Percentiles rank a stretch among this genome's conserved stretches.
phyloP scores from a whole-genome alignment of 1,284 basidiomycete species.

The Ganoderma multipileum region DNA sequence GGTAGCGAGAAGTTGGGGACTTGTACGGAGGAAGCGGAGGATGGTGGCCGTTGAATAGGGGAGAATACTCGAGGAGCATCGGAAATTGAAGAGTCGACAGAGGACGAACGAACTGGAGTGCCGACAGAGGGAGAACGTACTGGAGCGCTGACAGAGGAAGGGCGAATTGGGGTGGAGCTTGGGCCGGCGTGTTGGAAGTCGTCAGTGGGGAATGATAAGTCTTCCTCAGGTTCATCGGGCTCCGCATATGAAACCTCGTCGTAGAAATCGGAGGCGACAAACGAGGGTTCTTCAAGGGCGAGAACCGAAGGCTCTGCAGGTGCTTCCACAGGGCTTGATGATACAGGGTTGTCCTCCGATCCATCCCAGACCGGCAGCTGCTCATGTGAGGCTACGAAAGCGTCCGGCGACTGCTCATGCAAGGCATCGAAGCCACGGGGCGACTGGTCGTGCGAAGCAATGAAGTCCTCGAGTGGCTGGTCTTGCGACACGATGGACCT shows the following conservation, averaged over 20 bases:
- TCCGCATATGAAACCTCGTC: constrained; percentile 4
- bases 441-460: background rate
- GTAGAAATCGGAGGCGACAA: constrained; percentile 1
- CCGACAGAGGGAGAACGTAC: constrained; percentile 6
- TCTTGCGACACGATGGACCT: background rate
- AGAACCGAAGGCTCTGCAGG: background rate
- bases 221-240: background rate
- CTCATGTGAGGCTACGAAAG: background rate
- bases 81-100: constrained; percentile 4
- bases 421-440: background rate
- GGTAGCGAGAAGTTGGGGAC: constrained; percentile 21
- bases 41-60: constrained; percentile 6
- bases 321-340: background rate
- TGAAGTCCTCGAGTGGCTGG: background rate
- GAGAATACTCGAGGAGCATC: constrained; percentile 21
- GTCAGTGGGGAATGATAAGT: background rate
- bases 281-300: background rate
- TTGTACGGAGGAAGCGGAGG: constrained; percentile 8
- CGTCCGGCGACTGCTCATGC: background rate
- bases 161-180: background rate
- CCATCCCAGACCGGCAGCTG: background rate
- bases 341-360: background rate
- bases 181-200: background rate
- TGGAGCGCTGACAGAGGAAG: constrained; percentile 3
- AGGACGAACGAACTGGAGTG: constrained; percentile 2